phyloP scores from a whole-genome alignment of 805 yeast genomes.

The Cyberlindnera mississippiensis region DNA sequence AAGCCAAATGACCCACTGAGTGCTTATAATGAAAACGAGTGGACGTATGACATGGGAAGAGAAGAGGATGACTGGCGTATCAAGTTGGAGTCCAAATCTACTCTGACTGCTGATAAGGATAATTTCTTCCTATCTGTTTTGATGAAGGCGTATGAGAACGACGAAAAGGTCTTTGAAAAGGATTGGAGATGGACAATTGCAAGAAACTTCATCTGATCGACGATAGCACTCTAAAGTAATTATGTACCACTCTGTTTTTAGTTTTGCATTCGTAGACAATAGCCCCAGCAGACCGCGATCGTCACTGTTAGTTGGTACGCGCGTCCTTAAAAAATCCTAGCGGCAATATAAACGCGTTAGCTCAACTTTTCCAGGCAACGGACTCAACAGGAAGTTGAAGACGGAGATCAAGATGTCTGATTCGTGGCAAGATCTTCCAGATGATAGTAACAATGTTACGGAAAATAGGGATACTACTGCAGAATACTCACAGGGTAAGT shows the following conservation, averaged over 20 bases:
- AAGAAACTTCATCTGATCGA: conserved; percentile 28
- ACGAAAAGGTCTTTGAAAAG: conserved; percentile 30
- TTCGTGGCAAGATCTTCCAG: conserved; percentile 29
- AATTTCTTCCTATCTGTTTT: conserved; percentile 33
- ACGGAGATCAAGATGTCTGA: conserved; percentile 29
- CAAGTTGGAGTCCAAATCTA: conserved; percentile 31
- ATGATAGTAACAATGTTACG: conserved; percentile 12
- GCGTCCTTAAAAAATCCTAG: no score
- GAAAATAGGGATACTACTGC: conserved; percentile 9
- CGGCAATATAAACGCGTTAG: no score
- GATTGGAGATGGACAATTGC: conserved; percentile 34
- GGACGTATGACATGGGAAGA: conserved; percentile 41
- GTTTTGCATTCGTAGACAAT: no score
- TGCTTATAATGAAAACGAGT: conserved; percentile 36
- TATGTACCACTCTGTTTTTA: no score
- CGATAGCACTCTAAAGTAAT: no score
- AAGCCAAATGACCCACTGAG: conserved; percentile 36
- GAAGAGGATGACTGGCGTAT: conserved; percentile 35
- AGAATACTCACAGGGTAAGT: conserved; percentile 20
- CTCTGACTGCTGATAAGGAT: conserved; percentile 31
- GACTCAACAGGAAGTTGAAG: no score
- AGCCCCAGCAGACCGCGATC: no score
- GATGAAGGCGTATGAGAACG: conserved; percentile 35
- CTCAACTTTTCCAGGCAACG: no score
- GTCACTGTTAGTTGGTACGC: no score